Evolutionary conservation across 2,329 filamentous ascomycete genomes (phyloP).

Genomic region (Mariannaea elegans): DNA sequence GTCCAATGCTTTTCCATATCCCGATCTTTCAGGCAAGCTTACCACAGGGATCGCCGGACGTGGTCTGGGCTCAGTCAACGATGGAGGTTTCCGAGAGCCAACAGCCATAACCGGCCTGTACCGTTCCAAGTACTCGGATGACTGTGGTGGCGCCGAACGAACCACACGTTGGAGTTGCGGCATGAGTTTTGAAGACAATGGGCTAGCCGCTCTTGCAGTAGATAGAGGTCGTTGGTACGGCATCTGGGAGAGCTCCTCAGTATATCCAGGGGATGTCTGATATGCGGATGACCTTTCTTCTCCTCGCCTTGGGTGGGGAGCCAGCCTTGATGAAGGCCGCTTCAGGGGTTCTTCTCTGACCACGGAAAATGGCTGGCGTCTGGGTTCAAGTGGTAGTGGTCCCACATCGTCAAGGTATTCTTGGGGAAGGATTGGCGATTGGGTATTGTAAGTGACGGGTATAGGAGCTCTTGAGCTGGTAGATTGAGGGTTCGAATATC

Average conservation of each 20-base stretch:
- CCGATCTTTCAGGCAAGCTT: slow-evolving; percentile 22
- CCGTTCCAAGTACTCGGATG: slow-evolving; percentile 48
- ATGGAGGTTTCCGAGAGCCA: not conserved
- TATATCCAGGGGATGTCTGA: slow-evolving; percentile 43
- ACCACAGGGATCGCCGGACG: not conserved
- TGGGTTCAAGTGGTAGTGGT: slow-evolving; percentile 13
- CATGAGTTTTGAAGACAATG: slow-evolving; percentile 28
- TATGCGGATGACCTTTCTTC: slow-evolving; percentile 40
- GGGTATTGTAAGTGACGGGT: not conserved
- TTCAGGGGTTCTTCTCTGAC: slow-evolving; percentile 51
- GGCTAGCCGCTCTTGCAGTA: slow-evolving; percentile 22
- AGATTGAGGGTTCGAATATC: not conserved
- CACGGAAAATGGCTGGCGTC: slow-evolving; percentile 30
- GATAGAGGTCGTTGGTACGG: slow-evolving; percentile 29
- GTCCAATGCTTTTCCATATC: not conserved
- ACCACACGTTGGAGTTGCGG: slow-evolving; percentile 24
- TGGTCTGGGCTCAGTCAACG: not conserved
- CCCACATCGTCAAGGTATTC: slow-evolving; percentile 6
- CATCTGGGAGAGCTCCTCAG: slow-evolving; percentile 24
- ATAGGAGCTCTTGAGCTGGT: not conserved
- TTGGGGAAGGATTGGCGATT: slow-evolving; percentile 5
- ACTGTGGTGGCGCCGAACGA: slow-evolving; percentile 30
- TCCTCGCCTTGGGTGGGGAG: slow-evolving; percentile 27
- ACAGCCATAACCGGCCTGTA: slow-evolving; percentile 37
- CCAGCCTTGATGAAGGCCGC: slow-evolving; percentile 49